Percentiles rank a stretch among this genome's conserved stretches.
Conservation (phyloP, 257 asterid species). For the Coffea eugenioides region DNA sequence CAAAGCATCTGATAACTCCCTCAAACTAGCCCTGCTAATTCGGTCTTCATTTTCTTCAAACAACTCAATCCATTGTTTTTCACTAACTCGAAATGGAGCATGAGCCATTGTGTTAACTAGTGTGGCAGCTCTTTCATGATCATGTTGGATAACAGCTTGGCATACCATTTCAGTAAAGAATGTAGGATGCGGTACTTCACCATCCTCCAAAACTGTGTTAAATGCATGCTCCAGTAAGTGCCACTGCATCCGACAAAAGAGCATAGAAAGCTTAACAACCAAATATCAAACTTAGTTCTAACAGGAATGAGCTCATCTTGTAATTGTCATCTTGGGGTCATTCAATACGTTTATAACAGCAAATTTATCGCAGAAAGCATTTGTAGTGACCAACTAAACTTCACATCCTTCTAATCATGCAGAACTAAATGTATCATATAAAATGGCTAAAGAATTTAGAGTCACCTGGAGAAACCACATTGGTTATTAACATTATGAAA, state of each 20-base stretch:
- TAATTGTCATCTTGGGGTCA: background rate
- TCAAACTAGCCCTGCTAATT: slow-evolving; percentile 37
- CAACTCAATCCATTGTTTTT: slow-evolving; percentile 59
- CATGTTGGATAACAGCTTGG: slow-evolving; percentile 45
- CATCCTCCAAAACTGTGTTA: slow-evolving; percentile 66
- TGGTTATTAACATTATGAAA: background rate
- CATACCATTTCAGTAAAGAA: slow-evolving; percentile 68
- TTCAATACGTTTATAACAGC: background rate
- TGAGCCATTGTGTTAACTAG: slow-evolving; percentile 57
- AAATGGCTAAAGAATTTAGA: background rate
- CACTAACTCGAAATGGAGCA: slow-evolving; percentile 67
- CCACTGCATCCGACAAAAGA: slow-evolving; percentile 45
- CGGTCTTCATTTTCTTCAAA: slow-evolving; percentile 52
- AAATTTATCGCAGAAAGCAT: background rate
- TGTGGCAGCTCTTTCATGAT: slow-evolving; percentile 48
- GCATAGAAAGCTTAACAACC: background rate
- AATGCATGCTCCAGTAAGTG: slow-evolving; percentile 89
- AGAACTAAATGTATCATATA: background rate
- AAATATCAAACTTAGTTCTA: background rate
- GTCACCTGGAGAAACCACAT: background rate
- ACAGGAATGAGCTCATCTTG: background rate
- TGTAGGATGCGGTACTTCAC: slow-evolving; percentile 65
- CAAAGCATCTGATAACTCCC: slow-evolving; percentile 42
- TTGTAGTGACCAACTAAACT: background rate
- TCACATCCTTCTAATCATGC: background rate